Conservation (phyloP, 768 basidiomycete genomes). For the Lactarius indigo region DNA sequence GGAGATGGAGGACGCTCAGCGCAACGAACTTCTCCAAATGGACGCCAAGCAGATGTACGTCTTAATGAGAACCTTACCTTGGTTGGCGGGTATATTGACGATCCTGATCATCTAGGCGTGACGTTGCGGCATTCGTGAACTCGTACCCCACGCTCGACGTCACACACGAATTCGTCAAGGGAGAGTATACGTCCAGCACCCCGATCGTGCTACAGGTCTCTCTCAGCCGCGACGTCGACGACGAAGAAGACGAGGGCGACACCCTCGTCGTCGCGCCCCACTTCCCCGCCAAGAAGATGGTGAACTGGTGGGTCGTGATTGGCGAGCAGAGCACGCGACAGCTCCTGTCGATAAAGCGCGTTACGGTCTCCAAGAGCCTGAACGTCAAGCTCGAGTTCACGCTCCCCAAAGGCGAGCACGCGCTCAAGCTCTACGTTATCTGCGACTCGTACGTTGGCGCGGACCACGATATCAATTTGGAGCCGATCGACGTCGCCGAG, state of each 20-base stretch:
- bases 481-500: slow-evolving; percentile 82
- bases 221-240: slow-evolving; percentile 75
- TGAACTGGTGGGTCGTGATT: slow-evolving; percentile 97
- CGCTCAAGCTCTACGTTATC: slow-evolving; percentile 84
- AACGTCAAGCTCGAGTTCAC: slow-evolving; percentile 86
- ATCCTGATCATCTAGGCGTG: slow-evolving; percentile 56
- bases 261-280: slow-evolving; percentile 90
- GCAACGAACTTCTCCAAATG: slow-evolving; percentile 82
- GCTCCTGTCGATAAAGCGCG: slow-evolving; percentile 82
- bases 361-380: slow-evolving; percentile 74
- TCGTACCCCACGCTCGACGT: slow-evolving; percentile 97
- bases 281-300: slow-evolving; percentile 86
- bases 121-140: slow-evolving; percentile 94
- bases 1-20: slow-evolving; percentile 94
- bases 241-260: slow-evolving; percentile 55
- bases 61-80: neutral
- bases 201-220: slow-evolving; percentile 80
- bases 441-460: slow-evolving; percentile 91
- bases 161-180: slow-evolving; percentile 77
- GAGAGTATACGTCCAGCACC: slow-evolving; percentile 79
- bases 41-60: slow-evolving; percentile 80
- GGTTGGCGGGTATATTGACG: slow-evolving; percentile 23
- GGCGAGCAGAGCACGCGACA: slow-evolving; percentile 80
- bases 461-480: slow-evolving; percentile 86
- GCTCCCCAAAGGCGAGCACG: slow-evolving; percentile 77